Percentiles rank a stretch among this genome's conserved stretches.
phyloP scores from a whole-genome alignment of 2,329 filamentous ascomycete genomes.

The Hypoxylon sp. region DNA sequence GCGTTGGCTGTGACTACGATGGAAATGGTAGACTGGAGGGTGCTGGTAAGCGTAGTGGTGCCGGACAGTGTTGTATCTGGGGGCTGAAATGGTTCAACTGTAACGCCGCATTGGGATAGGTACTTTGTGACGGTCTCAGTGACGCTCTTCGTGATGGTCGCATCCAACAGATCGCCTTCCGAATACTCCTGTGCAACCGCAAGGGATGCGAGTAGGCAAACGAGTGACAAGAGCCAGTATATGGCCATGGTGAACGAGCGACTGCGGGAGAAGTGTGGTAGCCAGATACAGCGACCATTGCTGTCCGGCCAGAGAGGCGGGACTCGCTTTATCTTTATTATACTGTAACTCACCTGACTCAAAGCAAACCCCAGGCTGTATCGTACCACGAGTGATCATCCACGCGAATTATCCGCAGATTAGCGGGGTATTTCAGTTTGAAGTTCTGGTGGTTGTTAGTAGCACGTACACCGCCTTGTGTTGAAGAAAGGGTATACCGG shows the following conservation, averaged over 20 bases:
- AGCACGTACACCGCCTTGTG: conserved; percentile 35
- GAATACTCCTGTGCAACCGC: conserved; percentile 34
- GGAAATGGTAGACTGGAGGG: conserved; percentile 33
- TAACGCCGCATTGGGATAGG: conserved; percentile 33
- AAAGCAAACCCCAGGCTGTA: conserved; percentile 9
- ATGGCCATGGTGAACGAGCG: conserved; percentile 41
- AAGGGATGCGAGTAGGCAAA: conserved; percentile 32
- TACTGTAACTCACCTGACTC: background rate
- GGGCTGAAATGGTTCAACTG: background rate
- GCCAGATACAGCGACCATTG: conserved; percentile 6
- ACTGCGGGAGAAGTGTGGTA: conserved; percentile 18
- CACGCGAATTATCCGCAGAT: conserved; percentile 26
- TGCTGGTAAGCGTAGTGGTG: conserved; percentile 39
- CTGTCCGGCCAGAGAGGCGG: conserved; percentile 16
- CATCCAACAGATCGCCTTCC: conserved; percentile 20
- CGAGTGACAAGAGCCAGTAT: conserved; percentile 34
- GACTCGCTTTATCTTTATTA: conserved; percentile 36
- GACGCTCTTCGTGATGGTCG: conserved; percentile 32
- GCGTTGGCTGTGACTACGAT: conserved; percentile 16
- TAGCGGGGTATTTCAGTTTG: conserved; percentile 36
- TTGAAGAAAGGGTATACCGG: conserved; percentile 23
- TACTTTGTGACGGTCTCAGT: conserved; percentile 41
- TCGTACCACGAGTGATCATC: conserved; percentile 17
- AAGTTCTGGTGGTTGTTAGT: conserved; percentile 19
- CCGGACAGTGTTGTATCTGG: conserved; percentile 27